Evolutionary conservation across 1,284 basidiomycete species (phyloP).

Genomic region (Bjerkandera adusta): DNA sequence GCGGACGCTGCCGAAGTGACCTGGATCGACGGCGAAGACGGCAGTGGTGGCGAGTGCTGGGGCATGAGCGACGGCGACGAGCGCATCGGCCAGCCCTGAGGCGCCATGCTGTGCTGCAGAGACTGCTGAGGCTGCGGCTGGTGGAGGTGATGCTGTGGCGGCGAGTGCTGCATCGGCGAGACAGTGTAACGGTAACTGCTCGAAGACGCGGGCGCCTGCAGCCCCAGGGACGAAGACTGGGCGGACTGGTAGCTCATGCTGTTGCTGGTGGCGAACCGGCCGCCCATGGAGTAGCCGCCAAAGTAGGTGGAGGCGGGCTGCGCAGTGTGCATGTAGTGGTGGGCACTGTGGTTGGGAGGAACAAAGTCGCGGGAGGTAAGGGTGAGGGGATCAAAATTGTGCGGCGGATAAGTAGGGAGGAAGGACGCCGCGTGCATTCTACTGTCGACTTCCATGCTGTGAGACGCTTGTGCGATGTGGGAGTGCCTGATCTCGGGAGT

Average conservation of each 20-base stretch:
- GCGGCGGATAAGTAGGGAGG: slow-evolving; percentile 16
- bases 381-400: slow-evolving; percentile 15
- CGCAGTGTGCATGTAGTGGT: slow-evolving; percentile 12
- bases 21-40: slow-evolving; percentile 2
- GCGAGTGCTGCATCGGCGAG: slow-evolving; percentile 5
- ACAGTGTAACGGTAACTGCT: slow-evolving; percentile 11
- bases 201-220: slow-evolving; percentile 3
- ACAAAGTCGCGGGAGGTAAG: slow-evolving; percentile 16
- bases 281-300: slow-evolving; percentile 11
- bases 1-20: slow-evolving; percentile 8
- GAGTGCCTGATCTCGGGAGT: slow-evolving; percentile 11
- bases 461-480: slow-evolving; percentile 12
- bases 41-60: not conserved
- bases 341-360: slow-evolving; percentile 11
- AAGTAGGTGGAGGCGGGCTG: slow-evolving; percentile 7
- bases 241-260: slow-evolving; percentile 2
- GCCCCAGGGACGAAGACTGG: slow-evolving; percentile 6
- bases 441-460: slow-evolving; percentile 17
- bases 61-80: not conserved
- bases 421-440: slow-evolving; percentile 18
- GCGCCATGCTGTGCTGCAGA: slow-evolving; percentile 1
- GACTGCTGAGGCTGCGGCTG: slow-evolving; percentile 1
- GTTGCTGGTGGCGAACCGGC: slow-evolving; percentile 13
- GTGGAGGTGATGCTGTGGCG: slow-evolving; percentile 6
- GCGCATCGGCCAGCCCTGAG: slow-evolving; percentile 5